Evolutionary conservation across 441 rosid genomes (phyloP), one percentile per base, ranked within the genome.

Genomic region (Erodium texanum): DNA sequence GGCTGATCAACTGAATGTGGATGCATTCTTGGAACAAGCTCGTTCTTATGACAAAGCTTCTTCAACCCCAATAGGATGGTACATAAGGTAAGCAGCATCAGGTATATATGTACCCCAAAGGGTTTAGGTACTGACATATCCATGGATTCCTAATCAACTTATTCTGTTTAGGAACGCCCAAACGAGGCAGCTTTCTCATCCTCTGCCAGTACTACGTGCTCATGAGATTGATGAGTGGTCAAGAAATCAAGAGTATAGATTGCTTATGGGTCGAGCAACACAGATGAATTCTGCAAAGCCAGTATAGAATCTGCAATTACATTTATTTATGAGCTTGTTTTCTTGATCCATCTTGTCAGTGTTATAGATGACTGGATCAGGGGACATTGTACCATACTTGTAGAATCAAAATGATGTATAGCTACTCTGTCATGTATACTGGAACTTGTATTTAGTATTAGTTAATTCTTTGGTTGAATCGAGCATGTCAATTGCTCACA

Each of bases 141-240:
- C 66, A 59, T 65, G 20, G 52, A 65, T 73, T 63, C 70, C 77
- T 82, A 3, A 77, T 73, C 52, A 24, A 67, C 52, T 68, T 10
- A 6, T 70, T 32, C 27, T 74, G 22, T 79, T 70, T 82, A 93
- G 99, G 82, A 91, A 93, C 76, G 96, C 97, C 80, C 99, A 91
- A 87, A 93, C 92, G 3, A 86, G 93, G 75, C 92, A 91, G 78
- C 83, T 93, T 62, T 93, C 96, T 22, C 99, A 91, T 74, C 99
- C 99, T 45, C 76, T 91, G 72, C 99, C 99, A 4, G 97, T 93
- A 79, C 91, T 93, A 18, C 96, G 96, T 45, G 99, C 99, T 50
- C 93, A 95, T 63, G 96, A 93, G 83, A 87, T 91, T 65, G 99
- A 91, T 73, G 92, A 87, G 41, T 93, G 97, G 99, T 91, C 99